Conservation (phyloP, 306 rosid genomes). For the Hippophae tibetana region DNA sequence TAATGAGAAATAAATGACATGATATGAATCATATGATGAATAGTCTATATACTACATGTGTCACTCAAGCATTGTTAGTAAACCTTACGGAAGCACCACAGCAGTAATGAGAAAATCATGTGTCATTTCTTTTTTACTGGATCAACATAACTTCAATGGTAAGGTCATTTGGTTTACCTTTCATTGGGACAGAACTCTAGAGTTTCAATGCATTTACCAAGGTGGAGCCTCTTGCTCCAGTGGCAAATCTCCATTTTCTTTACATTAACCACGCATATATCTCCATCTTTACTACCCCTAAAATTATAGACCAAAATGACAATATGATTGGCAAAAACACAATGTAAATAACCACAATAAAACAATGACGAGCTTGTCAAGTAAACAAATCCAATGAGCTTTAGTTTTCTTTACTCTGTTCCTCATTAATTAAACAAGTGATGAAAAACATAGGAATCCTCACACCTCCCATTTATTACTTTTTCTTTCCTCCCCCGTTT, state of each 20-base stretch:
- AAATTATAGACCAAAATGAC: slow-evolving; percentile 6
- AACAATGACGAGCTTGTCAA: too few relatives aligned
- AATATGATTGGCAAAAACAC: not conserved
- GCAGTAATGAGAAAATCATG: too few relatives aligned
- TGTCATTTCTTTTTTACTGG: too few relatives aligned
- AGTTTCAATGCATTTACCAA: slow-evolving; percentile 64
- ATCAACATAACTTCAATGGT: not conserved
- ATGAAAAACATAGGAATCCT: too few relatives aligned
- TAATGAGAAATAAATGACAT: not conserved
- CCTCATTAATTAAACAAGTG: too few relatives aligned
- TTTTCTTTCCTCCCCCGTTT: too few relatives aligned
- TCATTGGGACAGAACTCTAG: slow-evolving; percentile 83
- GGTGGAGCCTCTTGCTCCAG: slow-evolving; percentile 77
- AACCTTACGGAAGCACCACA: too few relatives aligned
- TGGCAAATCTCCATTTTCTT: slow-evolving; percentile 87
- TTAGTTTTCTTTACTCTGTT: too few relatives aligned
- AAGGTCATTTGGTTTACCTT: slow-evolving; percentile 36
- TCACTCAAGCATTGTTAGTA: too few relatives aligned
- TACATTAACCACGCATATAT: slow-evolving; percentile 71
- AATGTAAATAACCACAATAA: too few relatives aligned
- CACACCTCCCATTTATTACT: too few relatives aligned
- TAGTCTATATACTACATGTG: not conserved
- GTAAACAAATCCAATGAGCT: too few relatives aligned
- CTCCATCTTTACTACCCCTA: slow-evolving; percentile 96
- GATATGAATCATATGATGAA: not conserved